A percentile compares a stretch with the other conserved stretches of the same genome.
These are phyloP conservation scores for Skeletonema potamos DNA, from an alignment of 108 stramenopile genomes.

Conservation along the genomic window DNA sequence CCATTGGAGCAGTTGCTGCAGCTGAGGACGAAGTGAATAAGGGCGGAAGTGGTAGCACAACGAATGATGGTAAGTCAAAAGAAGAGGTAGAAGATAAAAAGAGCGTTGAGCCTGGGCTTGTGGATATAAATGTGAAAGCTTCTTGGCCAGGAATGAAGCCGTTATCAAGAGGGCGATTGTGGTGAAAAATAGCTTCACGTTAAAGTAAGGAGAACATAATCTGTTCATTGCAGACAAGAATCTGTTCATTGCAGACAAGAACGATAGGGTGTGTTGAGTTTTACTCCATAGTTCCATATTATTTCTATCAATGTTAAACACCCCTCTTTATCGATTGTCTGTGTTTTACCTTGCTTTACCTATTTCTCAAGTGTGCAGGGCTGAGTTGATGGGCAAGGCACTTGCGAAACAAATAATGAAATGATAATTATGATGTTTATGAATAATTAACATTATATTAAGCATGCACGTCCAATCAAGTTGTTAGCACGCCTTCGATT, in stretches of 20 bases:
- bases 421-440: background rate
- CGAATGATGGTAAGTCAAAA: slow-evolving; percentile 15
- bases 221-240: no score
- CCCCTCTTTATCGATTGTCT: background rate
- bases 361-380: background rate
- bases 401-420: background rate
- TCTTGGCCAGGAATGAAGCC: slow-evolving; percentile 70
- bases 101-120: slow-evolving; percentile 52
- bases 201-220: no score
- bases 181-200: slow-evolving; percentile 5
- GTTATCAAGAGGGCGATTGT: slow-evolving; percentile 39
- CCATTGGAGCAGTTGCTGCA: background rate
- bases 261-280: no score
- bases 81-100: slow-evolving; percentile 28
- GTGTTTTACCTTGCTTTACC: background rate
- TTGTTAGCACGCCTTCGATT: background rate
- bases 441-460: background rate
- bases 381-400: no score
- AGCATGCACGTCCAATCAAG: background rate
- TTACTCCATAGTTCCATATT: no score
- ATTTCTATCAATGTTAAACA: no score
- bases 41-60: slow-evolving; percentile 28
- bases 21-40: slow-evolving; percentile 32
- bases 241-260: no score
- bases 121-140: slow-evolving; percentile 40